Evolutionary conservation across 257 asterid species (phyloP).

Genomic region (Fraxinus pennsylvanica): DNA sequence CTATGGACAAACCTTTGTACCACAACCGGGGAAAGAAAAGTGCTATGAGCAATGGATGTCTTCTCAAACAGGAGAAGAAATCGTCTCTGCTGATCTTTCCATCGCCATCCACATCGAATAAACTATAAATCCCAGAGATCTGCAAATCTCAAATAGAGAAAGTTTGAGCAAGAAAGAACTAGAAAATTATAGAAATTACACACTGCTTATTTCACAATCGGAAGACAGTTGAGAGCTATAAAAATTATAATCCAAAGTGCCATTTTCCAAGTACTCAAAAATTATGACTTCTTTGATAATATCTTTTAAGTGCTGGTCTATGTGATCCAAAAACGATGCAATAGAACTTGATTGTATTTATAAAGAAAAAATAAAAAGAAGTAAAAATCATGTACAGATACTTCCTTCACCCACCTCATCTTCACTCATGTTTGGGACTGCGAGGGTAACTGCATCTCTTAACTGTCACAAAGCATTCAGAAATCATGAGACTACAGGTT

Average conservation of each 20-base stretch:
- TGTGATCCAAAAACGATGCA: not conserved
- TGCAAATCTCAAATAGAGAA: slow-evolving; percentile 32
- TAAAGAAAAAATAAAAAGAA: not conserved
- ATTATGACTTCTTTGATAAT: not conserved
- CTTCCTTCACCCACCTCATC: slow-evolving; percentile 61
- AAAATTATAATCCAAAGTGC: not conserved
- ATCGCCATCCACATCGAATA: slow-evolving; percentile 67
- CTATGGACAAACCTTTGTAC: slow-evolving; percentile 24
- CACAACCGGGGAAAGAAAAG: slow-evolving; percentile 57
- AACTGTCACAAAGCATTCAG: slow-evolving; percentile 49
- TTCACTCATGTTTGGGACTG: slow-evolving; percentile 52
- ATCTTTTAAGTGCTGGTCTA: not conserved
- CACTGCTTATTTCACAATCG: not conserved
- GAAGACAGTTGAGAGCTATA: not conserved
- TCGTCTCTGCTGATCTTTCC: slow-evolving; percentile 73
- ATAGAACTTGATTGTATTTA: not conserved
- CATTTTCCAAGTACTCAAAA: not conserved
- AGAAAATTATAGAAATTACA: not conserved
- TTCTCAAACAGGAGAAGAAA: slow-evolving; percentile 55
- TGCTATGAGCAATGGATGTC: slow-evolving; percentile 69
- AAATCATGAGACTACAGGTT: slow-evolving; percentile 2
- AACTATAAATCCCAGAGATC: slow-evolving; percentile 57
- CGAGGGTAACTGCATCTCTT: slow-evolving; percentile 50
- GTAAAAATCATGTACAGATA: slow-evolving; percentile 10
- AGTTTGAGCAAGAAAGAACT: not conserved